Evolutionary conservation across 345 rosid genomes (phyloP), one percentile per base, ranked within the genome.

Genomic region (Sisymbrium altissimum): DNA sequence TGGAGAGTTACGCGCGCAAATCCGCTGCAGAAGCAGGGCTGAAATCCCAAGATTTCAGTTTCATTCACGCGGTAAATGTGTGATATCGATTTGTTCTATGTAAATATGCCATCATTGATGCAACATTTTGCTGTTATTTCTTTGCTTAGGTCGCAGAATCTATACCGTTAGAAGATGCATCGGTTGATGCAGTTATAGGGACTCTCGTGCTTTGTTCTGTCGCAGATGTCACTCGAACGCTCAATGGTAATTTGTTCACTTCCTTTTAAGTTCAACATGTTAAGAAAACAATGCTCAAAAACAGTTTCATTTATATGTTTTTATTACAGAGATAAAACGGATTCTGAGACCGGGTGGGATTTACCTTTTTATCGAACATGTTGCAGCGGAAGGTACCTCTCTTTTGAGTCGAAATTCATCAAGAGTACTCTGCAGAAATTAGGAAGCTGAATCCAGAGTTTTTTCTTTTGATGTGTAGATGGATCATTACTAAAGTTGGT

Each of bases 161-260:
- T 46, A 75, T 93, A 81, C 98, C 97, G 18, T 60, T 91, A 9
- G 50, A 65, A 12, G 92, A 93, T 74, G 83, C 85, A 67, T 89
- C 98, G 4, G 90, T 91, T 68, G 94, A 93, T 79, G 94, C 92
- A 36, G 92, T 86, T 14, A 77, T 93, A 3, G 98, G 98, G 52
- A 93, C 97, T 52, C 91, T 90, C 0, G 91, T 93, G 17, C 76
- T 93, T 19, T 93, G 97, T 75, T 93, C 98, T 1, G 98, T 93
- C 62, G 12, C 82, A 35, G 86, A 89, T 68, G 91, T 88, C 15
- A 64, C 74, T 66, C 74, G 9, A 55, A 80, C 96, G 12, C 85
- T 93, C 21, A 82, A 77, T 50, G 98, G 98, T 89, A 73, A 50
- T 4, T 21, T 35, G 39, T 53, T 60, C 4, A 62, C 43, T 55